phyloP scores from a whole-genome alignment of 2,329 filamentous ascomycete species.

The Atkinsonella hypoxylon region DNA sequence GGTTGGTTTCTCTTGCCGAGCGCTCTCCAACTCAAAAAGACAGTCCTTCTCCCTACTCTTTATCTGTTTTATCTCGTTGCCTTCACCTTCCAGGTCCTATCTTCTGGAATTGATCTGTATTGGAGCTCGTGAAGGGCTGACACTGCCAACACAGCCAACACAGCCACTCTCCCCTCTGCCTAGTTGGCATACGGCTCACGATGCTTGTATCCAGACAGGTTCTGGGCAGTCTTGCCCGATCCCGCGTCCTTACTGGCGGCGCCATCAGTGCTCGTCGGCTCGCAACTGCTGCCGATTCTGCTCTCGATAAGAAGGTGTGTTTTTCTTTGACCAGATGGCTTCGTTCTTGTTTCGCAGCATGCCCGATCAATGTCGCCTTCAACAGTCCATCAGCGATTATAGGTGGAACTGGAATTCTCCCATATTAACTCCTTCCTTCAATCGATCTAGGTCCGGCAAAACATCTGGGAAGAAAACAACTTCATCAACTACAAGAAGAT shows the following conservation, averaged over 20 bases:
- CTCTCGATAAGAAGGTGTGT: conserved; percentile 77
- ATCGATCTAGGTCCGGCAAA: conserved; percentile 64
- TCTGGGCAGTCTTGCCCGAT: conserved; percentile 52
- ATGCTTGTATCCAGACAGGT: conserved; percentile 65
- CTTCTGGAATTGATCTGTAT: conserved; percentile 7
- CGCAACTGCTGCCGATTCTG: conserved; percentile 75
- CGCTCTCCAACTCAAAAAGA: conserved; percentile 14
- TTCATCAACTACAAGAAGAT: conserved; percentile 99
- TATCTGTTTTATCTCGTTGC: conserved; percentile 8
- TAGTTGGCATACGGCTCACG: conserved; percentile 26
- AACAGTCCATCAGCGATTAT: neutral
- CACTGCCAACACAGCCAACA: conserved; percentile 11
- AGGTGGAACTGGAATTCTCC: neutral
- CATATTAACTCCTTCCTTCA: neutral
- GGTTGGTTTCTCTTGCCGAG: conserved; percentile 6
- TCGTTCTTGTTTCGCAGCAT: neutral
- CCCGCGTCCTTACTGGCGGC: conserved; percentile 40
- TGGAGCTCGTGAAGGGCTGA: conserved; percentile 12
- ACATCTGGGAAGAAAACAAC: conserved; percentile 90
- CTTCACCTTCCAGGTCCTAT: conserved; percentile 5
- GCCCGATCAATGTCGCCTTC: neutral
- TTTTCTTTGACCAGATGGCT: neutral
- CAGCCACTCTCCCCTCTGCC: conserved; percentile 16
- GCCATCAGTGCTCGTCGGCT: conserved; percentile 57
- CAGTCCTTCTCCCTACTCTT: conserved; percentile 7